Percentiles rank a stretch among this genome's conserved stretches.
Evolutionary conservation across 192 early-diverging fungal genomes (phyloP).

Genomic region (Coemansia sp.): DNA sequence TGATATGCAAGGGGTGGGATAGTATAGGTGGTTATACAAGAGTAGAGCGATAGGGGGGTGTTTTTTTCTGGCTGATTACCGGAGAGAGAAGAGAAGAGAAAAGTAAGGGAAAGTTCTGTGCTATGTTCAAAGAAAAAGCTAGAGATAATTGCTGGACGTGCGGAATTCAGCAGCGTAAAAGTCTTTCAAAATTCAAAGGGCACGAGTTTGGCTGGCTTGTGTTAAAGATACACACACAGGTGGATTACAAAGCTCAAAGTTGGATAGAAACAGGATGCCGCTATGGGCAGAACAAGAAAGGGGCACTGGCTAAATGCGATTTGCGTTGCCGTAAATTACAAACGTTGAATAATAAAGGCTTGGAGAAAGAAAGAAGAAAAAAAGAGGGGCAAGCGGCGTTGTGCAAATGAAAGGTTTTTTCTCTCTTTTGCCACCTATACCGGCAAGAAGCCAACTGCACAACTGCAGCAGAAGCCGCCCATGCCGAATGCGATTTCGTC

Average conservation of each 20-base stretch:
- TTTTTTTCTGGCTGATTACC: no score
- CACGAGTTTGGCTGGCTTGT: no score
- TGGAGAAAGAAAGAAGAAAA: constrained; percentile 19
- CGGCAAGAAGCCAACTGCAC: not conserved
- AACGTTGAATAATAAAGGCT: constrained; percentile 7
- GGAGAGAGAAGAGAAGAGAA: not conserved
- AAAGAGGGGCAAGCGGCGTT: constrained; percentile 6
- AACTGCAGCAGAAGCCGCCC: not conserved
- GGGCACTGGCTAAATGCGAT: constrained; percentile 3
- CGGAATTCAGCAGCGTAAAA: no score
- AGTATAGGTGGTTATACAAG: no score
- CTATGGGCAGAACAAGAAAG: not conserved
- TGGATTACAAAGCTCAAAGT: no score
- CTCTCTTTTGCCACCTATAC: not conserved
- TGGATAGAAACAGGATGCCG: constrained; percentile 1
- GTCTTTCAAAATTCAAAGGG: no score
- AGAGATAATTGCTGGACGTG: no score
- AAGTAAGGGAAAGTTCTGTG: not conserved
- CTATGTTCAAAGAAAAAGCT: not conserved
- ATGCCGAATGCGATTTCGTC: no score
- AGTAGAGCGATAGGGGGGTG: no score
- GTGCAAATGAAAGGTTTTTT: constrained; percentile 2
- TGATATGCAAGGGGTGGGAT: no score
- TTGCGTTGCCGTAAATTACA: constrained; percentile 2
- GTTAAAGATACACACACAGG: no score